Percentiles rank a stretch among this genome's conserved stretches.
Conservation (phyloP, 225 moss, liverwort and hornwort species). For the Rhytidiadelphus loreus region DNA sequence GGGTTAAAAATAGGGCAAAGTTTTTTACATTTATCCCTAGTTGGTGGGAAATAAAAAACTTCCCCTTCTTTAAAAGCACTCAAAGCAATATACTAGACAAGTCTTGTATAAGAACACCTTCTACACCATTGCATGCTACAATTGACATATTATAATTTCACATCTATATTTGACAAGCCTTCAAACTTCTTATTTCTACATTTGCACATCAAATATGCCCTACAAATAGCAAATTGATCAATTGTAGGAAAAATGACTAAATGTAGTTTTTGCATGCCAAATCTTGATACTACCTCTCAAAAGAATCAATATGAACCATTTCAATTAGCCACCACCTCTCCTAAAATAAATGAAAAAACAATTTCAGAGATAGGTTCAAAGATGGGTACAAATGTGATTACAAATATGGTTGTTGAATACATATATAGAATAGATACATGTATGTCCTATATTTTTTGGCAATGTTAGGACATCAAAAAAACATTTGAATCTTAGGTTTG, state of each 20-base stretch:
- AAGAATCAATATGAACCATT: background rate
- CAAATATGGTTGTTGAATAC: background rate
- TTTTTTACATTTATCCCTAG: background rate
- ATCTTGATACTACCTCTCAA: background rate
- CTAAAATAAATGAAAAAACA: background rate
- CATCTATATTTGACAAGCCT: background rate
- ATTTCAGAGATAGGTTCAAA: background rate
- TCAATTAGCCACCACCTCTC: background rate
- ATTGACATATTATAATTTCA: background rate
- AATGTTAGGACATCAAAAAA: background rate
- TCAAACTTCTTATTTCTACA: background rate
- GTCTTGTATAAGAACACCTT: too few species aligned
- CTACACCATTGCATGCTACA: accelerated
- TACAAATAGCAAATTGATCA: background rate
- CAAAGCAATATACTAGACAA: background rate
- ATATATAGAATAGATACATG: accelerated
- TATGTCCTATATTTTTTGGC: background rate
- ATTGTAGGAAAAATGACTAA: background rate
- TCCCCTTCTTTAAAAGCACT: background rate
- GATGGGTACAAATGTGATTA: background rate
- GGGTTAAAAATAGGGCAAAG: background rate
- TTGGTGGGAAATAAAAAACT: accelerated
- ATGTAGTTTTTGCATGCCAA: accelerated
- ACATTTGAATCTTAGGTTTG: accelerated
- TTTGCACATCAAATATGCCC: background rate